Base-by-base conservation (phyloP, 495 filamentous ascomycete species). In the Daldinia vernicosa region DNA sequence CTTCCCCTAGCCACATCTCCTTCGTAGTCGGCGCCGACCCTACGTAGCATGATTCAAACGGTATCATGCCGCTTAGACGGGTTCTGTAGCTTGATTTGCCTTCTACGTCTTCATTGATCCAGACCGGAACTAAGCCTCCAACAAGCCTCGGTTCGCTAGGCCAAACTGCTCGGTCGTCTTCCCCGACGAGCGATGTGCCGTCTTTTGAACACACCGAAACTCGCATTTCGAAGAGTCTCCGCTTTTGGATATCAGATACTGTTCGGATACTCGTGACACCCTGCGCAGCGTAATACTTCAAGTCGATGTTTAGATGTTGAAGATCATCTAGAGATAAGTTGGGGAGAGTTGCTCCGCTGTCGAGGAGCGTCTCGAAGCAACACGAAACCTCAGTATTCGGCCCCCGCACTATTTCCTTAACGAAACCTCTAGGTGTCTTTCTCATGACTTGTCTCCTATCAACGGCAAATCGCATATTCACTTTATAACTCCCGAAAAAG, bases 311-410 rank as follows among this genome's bases (percentile, higher is more conserved):
- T 8, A 85, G 67, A 4, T 39, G 55, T 15, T 58, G 17, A 0
- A 86, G 76, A 63, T 86, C 83, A 15, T 39, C 19, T 1, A 45
- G 22, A 40, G 66, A 76, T 17, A 86, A 67, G 45, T 74, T 71
- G 3, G 84, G 83, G 39, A 80, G 74, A 15, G 80, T 84, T 33
- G 84, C 81, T 50, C 84, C 84, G 19, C 71, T 76, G 69, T 86
- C 83, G 28, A 86, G 69, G 35, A 86, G 64, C 33, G 68, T 76
- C 24, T 70, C 52, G 65, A 79, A 70, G 43, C 40, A 58, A 17
- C 53, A 64, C 28, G 65, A 66, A 12, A 58, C 35, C 15, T 65
- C 51, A 17, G 40, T 14, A 6, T 69, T 43, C 22, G 11, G 9
- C 45, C 3, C 6, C 63, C 32, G 19, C 11, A 27, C 51, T 17